Percentiles rank a stretch among this genome's conserved stretches.
These are phyloP conservation scores for Coniferiporia sulphurascens DNA, from an alignment of 1,284 basidiomycete species.

Conservation along the genomic window DNA sequence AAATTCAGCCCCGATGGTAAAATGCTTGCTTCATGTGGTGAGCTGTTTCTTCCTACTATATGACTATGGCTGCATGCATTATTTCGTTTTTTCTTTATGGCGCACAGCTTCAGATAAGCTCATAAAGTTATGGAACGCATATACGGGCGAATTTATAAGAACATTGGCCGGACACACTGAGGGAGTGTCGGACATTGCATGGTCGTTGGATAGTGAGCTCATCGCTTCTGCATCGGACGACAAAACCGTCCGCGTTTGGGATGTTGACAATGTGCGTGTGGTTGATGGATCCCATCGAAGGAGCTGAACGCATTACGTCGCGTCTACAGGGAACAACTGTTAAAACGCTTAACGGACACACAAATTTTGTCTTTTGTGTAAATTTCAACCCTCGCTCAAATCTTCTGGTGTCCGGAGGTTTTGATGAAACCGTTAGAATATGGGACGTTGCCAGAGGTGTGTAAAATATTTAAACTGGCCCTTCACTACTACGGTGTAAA, in stretches of 20 bases:
- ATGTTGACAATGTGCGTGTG: constrained; percentile 53
- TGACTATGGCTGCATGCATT: not conserved
- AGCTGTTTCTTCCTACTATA: constrained; percentile 26
- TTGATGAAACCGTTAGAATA: constrained; percentile 91
- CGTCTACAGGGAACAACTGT: constrained; percentile 46
- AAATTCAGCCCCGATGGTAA: constrained; percentile 78
- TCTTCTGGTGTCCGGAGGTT: constrained; percentile 86
- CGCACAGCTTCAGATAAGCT: constrained; percentile 72
- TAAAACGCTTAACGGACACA: constrained; percentile 76
- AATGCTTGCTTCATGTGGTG: constrained; percentile 71
- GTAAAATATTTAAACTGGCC: constrained; percentile 16
- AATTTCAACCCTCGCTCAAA: constrained; percentile 89
- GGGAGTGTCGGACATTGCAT: constrained; percentile 86
- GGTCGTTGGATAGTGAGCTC: constrained; percentile 77
- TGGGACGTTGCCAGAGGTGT: constrained; percentile 94
- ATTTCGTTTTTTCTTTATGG: constrained; percentile 18
- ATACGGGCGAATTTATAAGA: constrained; percentile 64
- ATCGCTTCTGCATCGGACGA: constrained; percentile 91
- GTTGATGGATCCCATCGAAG: not conserved
- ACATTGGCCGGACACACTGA: constrained; percentile 69
- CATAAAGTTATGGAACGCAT: constrained; percentile 73
- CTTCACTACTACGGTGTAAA: not conserved
- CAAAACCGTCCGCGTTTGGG: constrained; percentile 80
- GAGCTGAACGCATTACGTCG: constrained; percentile 3
- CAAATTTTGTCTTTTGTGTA: constrained; percentile 90